These are phyloP conservation scores for Phoma sp. DNA, from an alignment of 2,329 filamentous ascomycete genomes.

Conservation along the genomic window DNA sequence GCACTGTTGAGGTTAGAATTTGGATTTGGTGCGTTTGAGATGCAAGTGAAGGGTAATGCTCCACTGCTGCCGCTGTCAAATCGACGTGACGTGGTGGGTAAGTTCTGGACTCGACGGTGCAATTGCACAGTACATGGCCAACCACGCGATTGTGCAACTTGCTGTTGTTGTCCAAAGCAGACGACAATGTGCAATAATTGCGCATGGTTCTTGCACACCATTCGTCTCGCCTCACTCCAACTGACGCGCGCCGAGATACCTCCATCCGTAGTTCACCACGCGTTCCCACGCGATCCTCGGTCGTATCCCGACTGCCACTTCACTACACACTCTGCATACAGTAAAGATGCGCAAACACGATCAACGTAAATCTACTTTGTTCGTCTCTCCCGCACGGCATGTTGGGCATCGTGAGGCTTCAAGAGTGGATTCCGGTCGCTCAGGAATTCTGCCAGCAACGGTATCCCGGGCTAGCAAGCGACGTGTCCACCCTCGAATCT, in stretches of 20 bases:
- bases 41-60: neutral
- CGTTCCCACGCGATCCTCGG: conserved; percentile 9
- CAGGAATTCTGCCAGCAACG: conserved; percentile 21
- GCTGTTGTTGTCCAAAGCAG: neutral
- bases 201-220: neutral
- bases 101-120: neutral
- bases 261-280: conserved; percentile 3
- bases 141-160: neutral
- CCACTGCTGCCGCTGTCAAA: conserved; percentile 16
- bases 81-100: neutral
- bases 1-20: no score
- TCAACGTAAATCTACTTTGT: neutral
- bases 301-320: conserved; percentile 6
- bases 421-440: conserved; percentile 19
- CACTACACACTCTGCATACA: neutral
- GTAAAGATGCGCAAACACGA: conserved; percentile 11
- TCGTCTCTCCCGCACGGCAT: neutral
- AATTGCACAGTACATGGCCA: neutral
- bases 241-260: conserved; percentile 10
- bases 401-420: conserved; percentile 28
- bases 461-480: conserved; percentile 16
- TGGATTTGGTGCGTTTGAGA: neutral
- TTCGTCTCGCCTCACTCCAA: conserved; percentile 6
- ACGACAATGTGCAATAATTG: neutral
- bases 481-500: conserved; percentile 19